Evolutionary conservation across 2,329 filamentous ascomycete genomes (phyloP), one percentile per base, ranked within the genome.

Genomic region (Fusarium xyrophilum): DNA sequence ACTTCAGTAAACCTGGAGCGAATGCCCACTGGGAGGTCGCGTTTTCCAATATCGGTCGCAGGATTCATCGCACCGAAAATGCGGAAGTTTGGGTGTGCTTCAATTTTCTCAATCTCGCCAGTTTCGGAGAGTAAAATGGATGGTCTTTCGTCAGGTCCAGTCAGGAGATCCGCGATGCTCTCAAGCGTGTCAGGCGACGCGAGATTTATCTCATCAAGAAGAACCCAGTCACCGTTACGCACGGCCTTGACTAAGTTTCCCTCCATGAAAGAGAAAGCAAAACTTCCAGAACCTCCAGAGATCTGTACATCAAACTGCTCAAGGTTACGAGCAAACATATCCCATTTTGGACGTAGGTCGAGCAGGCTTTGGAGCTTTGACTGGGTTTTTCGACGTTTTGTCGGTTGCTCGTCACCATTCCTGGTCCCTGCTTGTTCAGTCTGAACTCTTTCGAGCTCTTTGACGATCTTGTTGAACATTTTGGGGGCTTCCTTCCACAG

Each of bases 51-150:
- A 81, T 99, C 96, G 6, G 96, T 99, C 8, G 96, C 96, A 32
- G 96, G 96, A 75, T 99, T 99, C 96, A 99, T 99, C 30, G 96
- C 96, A 53, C 93, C 96, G 76, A 99, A 99, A 17, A 99, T 92
- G 39, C 96, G 89, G 78, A 99, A 99, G 68, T 97, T 89, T 0
- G 93, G 90, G 78, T 99, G 95, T 1, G 94, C 96, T 64, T 90
- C 86, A 36, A 99, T 90, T 68, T 94, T 88, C 78, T 98, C 93
- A 43, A 97, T 93, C 71, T 96, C 93, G 38, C 96, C 96, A 39
- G 93, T 96, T 80, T 99, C 96, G 0, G 94, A 94, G 11, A 99
- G 85, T 7, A 99, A 82, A 46, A 99, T 89, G 1, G 93, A 97
- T 2, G 95, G 95, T 1, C 84, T 83, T 35, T 89, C 88, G 63